phyloP scores from a whole-genome alignment of 1,284 basidiomycete genomes.

The Rhodotorula glutinis region DNA sequence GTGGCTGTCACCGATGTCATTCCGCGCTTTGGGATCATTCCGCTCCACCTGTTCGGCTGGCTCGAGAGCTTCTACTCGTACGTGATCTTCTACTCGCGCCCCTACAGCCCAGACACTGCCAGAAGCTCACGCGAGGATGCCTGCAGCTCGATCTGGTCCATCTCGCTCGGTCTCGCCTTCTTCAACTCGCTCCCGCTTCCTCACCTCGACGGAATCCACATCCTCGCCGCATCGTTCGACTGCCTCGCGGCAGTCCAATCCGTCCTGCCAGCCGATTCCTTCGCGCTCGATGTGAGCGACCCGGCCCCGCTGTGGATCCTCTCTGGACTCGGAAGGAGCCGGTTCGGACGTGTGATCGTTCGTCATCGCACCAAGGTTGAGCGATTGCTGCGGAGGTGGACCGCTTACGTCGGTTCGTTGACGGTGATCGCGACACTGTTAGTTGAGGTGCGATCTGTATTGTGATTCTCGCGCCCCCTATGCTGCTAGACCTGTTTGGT shows the following conservation, averaged over 20 bases:
- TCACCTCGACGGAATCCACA: slow-evolving; percentile 32
- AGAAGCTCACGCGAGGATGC: not conserved
- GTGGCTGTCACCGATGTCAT: slow-evolving; percentile 13
- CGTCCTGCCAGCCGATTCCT: not conserved
- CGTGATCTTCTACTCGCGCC: not conserved
- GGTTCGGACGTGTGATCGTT: too few species aligned
- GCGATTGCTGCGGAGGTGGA: too few species aligned
- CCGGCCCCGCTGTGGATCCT: too few species aligned
- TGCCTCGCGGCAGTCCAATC: not conserved
- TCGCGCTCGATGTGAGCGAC: too few species aligned
- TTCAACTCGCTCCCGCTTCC: slow-evolving; percentile 40
- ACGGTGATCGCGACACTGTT: too few species aligned
- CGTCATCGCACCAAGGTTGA: too few species aligned
- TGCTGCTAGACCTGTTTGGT: too few species aligned
- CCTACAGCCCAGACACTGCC: fast-evolving
- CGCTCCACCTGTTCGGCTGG: not conserved
- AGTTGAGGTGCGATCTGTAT: too few species aligned
- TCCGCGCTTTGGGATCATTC: slow-evolving; percentile 5
- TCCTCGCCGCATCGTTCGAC: slow-evolving; percentile 12
- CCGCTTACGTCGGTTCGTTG: too few species aligned
- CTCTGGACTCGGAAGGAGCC: too few species aligned
- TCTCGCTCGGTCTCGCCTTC: slow-evolving; percentile 32
- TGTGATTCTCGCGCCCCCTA: too few species aligned
- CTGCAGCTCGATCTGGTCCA: slow-evolving; percentile 10
- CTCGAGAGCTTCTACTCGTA: slow-evolving; percentile 12